Percentiles rank a stretch among this genome's conserved stretches.
Evolutionary conservation across 1,284 basidiomycete species (phyloP).

Genomic region (Microbotryum silenes-acaulis): DNA sequence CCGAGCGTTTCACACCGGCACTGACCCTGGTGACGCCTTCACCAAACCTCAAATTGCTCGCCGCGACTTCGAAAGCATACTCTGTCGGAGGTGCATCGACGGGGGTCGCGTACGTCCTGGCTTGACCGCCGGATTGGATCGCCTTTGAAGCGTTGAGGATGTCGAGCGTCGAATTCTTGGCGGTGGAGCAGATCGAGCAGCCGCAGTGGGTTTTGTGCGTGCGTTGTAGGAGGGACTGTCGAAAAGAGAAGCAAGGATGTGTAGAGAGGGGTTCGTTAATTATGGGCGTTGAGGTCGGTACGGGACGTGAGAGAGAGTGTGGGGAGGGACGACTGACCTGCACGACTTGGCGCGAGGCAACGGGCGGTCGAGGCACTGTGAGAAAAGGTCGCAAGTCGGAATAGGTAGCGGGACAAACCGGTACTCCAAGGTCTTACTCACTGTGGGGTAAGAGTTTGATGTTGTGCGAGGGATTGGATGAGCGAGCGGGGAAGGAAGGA

Average conservation of each 20-base stretch:
- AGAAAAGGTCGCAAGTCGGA: neutral
- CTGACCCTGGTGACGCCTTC: slow-evolving; percentile 63
- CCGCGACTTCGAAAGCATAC: slow-evolving; percentile 95
- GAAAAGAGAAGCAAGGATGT: no score
- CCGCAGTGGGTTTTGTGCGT: slow-evolving; percentile 27
- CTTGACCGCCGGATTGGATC: slow-evolving; percentile 18
- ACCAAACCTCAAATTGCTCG: slow-evolving; percentile 58
- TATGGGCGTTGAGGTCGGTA: no score
- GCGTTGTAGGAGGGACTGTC: neutral
- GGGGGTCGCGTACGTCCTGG: slow-evolving; percentile 59
- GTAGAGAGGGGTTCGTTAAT: no score
- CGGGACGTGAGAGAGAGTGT: no score
- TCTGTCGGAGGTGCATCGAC: slow-evolving; percentile 64
- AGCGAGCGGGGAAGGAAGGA: neutral
- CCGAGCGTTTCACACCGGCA: neutral
- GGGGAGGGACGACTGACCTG: neutral
- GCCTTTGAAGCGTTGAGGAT: slow-evolving; percentile 26
- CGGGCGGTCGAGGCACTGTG: slow-evolving; percentile 1
- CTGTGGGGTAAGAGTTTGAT: neutral
- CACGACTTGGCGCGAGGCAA: slow-evolving; percentile 6
- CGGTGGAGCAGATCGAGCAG: slow-evolving; percentile 25
- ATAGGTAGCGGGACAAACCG: no score
- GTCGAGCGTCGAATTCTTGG: slow-evolving; percentile 6
- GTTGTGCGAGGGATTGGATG: neutral
- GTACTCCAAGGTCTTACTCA: no score